Percentiles rank a stretch among this genome's conserved stretches.
Conservation (phyloP, 495 filamentous ascomycete species). For the Podospora didyma region DNA sequence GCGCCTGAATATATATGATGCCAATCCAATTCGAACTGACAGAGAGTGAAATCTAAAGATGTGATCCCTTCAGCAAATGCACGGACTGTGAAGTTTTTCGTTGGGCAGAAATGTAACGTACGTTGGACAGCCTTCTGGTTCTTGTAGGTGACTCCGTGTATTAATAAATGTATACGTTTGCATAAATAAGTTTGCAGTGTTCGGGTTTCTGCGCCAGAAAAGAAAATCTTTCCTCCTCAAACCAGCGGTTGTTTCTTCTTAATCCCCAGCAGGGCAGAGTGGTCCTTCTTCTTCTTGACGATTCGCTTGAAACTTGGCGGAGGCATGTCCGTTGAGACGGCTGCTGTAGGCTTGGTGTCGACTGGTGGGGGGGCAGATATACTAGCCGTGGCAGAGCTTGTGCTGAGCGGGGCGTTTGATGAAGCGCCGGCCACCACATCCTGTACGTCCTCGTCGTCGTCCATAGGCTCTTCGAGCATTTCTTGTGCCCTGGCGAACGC, state of each 20-base stretch:
- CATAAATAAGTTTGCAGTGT: not conserved
- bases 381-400: conserved; percentile 8
- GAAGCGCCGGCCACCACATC: conserved; percentile 7
- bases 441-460: conserved; percentile 28
- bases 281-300: conserved; percentile 81
- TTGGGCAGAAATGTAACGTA: too few relatives aligned
- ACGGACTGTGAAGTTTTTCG: too few relatives aligned
- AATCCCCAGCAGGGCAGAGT: conserved; percentile 69
- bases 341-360: conserved; percentile 20
- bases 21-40: too few relatives aligned
- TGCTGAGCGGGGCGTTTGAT: too few relatives aligned
- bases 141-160: too few relatives aligned
- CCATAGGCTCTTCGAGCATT: conserved; percentile 45
- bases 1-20: too few relatives aligned
- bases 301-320: conserved; percentile 72
- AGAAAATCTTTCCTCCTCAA: too few relatives aligned
- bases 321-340: conserved; percentile 36
- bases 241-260: conserved; percentile 74
- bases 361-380: conserved; percentile 34
- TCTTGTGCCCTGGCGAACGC: conserved; percentile 43
- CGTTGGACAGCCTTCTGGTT: too few relatives aligned
- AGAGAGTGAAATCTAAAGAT: too few relatives aligned
- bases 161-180: too few relatives aligned
- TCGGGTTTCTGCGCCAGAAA: not conserved
- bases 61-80: too few relatives aligned